Evolutionary conservation across 1,139 yeast genomes (phyloP), one percentile per base, ranked within the genome.

Genomic region (Suhomyces panamericanus): DNA sequence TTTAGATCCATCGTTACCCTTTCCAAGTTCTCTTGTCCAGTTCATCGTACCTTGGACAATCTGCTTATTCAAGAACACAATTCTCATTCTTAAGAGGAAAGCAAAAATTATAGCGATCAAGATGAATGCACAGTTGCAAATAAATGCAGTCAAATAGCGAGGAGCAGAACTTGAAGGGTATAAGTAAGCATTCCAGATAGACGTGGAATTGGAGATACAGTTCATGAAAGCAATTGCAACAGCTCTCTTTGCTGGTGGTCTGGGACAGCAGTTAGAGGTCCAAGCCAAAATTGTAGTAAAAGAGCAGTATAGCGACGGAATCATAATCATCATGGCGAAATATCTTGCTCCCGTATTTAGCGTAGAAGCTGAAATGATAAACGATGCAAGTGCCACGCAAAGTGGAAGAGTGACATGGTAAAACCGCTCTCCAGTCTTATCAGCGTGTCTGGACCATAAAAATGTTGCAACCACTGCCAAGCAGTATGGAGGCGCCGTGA

Each of bases 401-500:
- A 80, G 59, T 14, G 85, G 83, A 11, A 64, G 49, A 3, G 70
- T 64, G 33, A 77, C 75, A 51, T 80, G 85, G 62, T 67, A 76
- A 57, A 73, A 77, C 55, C 85, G 64, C 59, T 80, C 85, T 22
- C 82, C 81, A 1, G 80, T 71, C 47, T 67, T 70, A 57, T 80
- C 85, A 6, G 85, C 81, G 60, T 78, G 83, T 52, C 75, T 67
- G 3, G 84, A 78, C 78, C 81, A 77, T 14, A 76, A 33, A 53
- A 70, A 77, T 2, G 85, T 79, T 6, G 73, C 64, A 15, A 79
- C 63, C 13, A 80, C 81, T 0, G 84, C 83, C 47, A 80, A 54
- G 44, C 77, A 59, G 59, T 80, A 81, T 26, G 85, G 85, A 34
- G 85, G 85, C 33, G 81, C 85, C 4, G 85, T 80, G 50, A 81